Percentiles rank a stretch among this genome's conserved stretches.
Conservation (phyloP, 441 rosid genomes). For the Gossypium schwendimanii region DNA sequence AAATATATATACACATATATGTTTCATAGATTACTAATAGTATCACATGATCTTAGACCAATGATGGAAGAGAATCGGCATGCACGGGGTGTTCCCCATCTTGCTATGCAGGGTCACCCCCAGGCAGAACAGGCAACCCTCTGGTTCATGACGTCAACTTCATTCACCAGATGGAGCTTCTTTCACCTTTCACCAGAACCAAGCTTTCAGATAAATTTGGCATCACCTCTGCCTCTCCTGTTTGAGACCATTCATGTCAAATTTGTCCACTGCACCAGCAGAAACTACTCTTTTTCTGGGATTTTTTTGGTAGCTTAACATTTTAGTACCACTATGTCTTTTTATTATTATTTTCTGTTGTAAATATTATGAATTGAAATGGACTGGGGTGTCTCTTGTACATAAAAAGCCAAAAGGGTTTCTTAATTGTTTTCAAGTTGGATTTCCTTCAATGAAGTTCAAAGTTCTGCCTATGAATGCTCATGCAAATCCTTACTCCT, state of each 20-base stretch:
- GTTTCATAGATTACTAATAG: not conserved
- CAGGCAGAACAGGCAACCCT: slow-evolving; percentile 59
- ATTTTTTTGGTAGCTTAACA: not conserved
- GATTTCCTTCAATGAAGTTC: no score
- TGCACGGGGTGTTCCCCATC: slow-evolving; percentile 36
- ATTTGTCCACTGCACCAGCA: not conserved
- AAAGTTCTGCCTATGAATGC: no score
- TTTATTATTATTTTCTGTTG: slow-evolving; percentile 6
- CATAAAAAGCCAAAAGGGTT: not conserved
- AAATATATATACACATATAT: not conserved
- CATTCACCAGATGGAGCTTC: slow-evolving; percentile 56
- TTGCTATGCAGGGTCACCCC: slow-evolving; percentile 64
- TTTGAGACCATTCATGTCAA: slow-evolving; percentile 13
- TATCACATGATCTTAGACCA: slow-evolving; percentile 19
- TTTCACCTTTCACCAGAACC: slow-evolving; percentile 46
- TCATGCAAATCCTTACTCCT: no score
- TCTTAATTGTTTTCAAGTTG: not conserved
- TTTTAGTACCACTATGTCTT: not conserved
- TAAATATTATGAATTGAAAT: slow-evolving; percentile 16
- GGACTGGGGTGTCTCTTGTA: slow-evolving; percentile 15
- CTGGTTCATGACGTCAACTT: slow-evolving; percentile 58
- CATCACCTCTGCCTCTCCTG: slow-evolving; percentile 31
- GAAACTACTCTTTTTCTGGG: not conserved
- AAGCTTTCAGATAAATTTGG: slow-evolving; percentile 40
- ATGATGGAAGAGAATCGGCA: slow-evolving; percentile 32